These are phyloP conservation scores for Garcia nutans DNA, from an alignment of 345 rosid species.

Conservation along the genomic window DNA sequence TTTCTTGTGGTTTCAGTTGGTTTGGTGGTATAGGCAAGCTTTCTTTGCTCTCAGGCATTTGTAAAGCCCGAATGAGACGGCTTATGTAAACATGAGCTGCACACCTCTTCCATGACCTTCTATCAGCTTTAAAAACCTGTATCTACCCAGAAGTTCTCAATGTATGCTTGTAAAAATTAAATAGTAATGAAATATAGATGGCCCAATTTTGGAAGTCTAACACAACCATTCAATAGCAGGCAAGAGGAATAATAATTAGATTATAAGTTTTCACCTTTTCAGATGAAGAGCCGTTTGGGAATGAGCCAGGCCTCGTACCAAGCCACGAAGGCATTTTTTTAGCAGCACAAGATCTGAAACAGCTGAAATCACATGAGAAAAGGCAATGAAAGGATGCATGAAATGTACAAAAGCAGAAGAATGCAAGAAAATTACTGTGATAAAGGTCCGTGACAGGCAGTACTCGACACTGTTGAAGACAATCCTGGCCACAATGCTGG, in stretches of 20 bases:
- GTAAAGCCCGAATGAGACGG: slow-evolving; percentile 49
- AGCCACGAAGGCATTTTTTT: slow-evolving; percentile 57
- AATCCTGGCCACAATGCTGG: slow-evolving; percentile 59
- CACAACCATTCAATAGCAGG: background rate
- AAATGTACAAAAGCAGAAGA: background rate
- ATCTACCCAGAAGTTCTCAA: slow-evolving; percentile 10
- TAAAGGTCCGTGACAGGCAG: slow-evolving; percentile 28
- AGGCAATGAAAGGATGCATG: slow-evolving; percentile 2
- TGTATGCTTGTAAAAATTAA: slow-evolving; percentile 9
- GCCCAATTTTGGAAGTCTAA: background rate
- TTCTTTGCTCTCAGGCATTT: slow-evolving; percentile 37
- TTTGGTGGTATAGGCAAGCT: slow-evolving; percentile 20
- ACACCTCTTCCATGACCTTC: slow-evolving; percentile 51
- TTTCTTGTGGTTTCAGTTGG: slow-evolving; percentile 36
- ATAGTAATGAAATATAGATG: background rate
- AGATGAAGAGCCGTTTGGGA: slow-evolving; percentile 29
- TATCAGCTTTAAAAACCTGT: slow-evolving; percentile 36
- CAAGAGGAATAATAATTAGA: background rate
- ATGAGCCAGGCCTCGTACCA: slow-evolving; percentile 38
- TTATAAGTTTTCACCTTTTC: slow-evolving; percentile 34
- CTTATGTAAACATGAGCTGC: slow-evolving; percentile 65
- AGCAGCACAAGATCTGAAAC: slow-evolving; percentile 44
- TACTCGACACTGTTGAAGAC: slow-evolving; percentile 34
- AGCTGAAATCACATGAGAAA: slow-evolving; percentile 7
- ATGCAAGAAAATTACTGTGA: slow-evolving; percentile 42